Conservation (phyloP, 257 asterid species). For the Leptodermis oblonga region DNA sequence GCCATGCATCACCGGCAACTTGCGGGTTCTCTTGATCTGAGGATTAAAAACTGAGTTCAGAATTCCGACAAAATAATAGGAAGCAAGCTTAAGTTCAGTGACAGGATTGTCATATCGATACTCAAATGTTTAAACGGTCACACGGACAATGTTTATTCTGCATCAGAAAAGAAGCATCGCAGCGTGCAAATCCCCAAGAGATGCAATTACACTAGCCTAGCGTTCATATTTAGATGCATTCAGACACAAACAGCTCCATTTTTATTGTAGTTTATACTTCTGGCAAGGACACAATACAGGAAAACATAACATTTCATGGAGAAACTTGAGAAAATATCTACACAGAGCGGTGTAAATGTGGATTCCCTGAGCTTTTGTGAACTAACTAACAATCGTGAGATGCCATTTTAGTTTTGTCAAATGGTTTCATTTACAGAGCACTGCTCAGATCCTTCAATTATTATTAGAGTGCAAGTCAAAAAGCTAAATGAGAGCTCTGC, state of each 20-base stretch:
- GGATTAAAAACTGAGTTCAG: conserved; percentile 14
- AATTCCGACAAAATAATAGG: background rate
- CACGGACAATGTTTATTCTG: background rate
- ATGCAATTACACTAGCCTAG: background rate
- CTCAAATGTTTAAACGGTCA: background rate
- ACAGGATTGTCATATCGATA: background rate
- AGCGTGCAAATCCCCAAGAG: background rate
- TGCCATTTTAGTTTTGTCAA: background rate
- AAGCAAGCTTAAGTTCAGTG: background rate
- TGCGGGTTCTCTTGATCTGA: conserved; percentile 64
- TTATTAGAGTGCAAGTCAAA: background rate
- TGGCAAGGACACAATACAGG: background rate
- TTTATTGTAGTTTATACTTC: background rate
- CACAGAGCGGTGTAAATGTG: background rate
- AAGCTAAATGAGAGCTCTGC: background rate
- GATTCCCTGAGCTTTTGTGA: background rate
- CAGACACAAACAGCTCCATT: background rate
- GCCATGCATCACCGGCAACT: conserved; percentile 55
- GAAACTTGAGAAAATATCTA: background rate
- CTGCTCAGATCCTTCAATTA: background rate
- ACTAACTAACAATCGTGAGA: background rate
- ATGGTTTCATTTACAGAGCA: background rate
- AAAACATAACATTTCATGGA: background rate
- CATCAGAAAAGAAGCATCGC: background rate
- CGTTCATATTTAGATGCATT: background rate